Evolutionary conservation across 1,284 basidiomycete genomes (phyloP), one percentile per base, ranked within the genome.

Genomic region (Ganoderma leucocontextum): DNA sequence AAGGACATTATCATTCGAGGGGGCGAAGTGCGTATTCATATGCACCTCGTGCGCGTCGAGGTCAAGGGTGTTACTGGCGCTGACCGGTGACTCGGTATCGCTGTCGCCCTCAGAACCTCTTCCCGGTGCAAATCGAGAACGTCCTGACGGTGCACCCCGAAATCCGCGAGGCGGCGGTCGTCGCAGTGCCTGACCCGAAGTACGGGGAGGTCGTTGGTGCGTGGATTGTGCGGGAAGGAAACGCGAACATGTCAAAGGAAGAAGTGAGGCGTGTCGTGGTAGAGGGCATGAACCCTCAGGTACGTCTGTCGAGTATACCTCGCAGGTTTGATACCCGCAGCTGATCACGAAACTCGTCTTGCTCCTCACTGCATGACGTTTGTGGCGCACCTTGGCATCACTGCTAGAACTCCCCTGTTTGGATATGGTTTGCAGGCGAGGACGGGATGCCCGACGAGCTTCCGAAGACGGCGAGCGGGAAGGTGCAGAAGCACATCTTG

Each of bases 1-100:
- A 94, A 94, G 84, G 95, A 96, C 77, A 87, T 96, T 62, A 95
- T 96, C 77, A 96, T 96, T 72, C 91, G 95, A 22, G 94, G 94
- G 35, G 95, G 94, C 73, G 93, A 95, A 84, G 91, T 90, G 70
- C 15, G 73, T 53, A 29, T 47, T 13, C 4, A 22, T 62, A 8
- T 22, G 22, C 33, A 49, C 38, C 42, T 39, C 47, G 47, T 52
- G 47, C 13, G 47, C 22, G 38, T 44, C 10, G 19, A 35, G 33
- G n/a, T 15, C 22, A 39, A 15, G 22, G 12, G 22, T 17, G n/a
- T 35, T 53, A 9, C 36, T 62, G 38, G 47, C 29, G 39, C 22
- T n/a, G 33, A 4, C 44, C 57, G 52, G 13, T 59, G 29, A 25
- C 47, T 25, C 12, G 47, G 22, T 25, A 4, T 52, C 12, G 22